Evolutionary conservation across 2,329 filamentous ascomycete species (phyloP).

Genomic region (Cadophora malorum): DNA sequence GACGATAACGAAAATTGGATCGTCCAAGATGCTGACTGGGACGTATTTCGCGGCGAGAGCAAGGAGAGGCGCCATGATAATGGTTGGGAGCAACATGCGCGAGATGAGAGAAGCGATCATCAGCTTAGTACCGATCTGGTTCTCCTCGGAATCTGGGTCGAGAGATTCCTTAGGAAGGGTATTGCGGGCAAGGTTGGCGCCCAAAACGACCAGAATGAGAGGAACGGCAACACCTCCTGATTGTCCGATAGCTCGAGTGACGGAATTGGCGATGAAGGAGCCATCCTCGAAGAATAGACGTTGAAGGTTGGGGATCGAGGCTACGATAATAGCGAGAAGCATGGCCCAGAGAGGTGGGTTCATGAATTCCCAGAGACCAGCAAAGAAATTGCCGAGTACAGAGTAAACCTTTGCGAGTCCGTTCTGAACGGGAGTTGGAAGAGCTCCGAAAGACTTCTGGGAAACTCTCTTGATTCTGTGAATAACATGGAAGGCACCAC

Average conservation of each 20-base stretch:
- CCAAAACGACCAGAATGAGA: slow-evolving; percentile 91
- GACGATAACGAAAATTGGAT: slow-evolving; percentile 97
- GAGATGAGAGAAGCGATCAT: slow-evolving; percentile 85
- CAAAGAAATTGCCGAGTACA: slow-evolving; percentile 58
- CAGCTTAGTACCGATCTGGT: slow-evolving; percentile 72
- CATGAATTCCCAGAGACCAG: slow-evolving; percentile 91
- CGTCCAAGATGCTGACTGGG: slow-evolving; percentile 91
- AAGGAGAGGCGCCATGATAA: slow-evolving; percentile 90
- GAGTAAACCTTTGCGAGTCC: slow-evolving; percentile 51
- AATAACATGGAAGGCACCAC: slow-evolving; percentile 26
- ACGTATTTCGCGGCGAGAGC: slow-evolving; percentile 89
- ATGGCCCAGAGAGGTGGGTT: slow-evolving; percentile 98
- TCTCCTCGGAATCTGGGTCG: slow-evolving; percentile 72
- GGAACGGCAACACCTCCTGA: slow-evolving; percentile 92
- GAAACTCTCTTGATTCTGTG: slow-evolving; percentile 30
- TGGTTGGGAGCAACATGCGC: slow-evolving; percentile 89
- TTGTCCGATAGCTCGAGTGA: slow-evolving; percentile 85
- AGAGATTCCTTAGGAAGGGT: slow-evolving; percentile 72
- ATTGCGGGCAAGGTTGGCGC: slow-evolving; percentile 92
- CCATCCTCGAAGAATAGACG: slow-evolving; percentile 85
- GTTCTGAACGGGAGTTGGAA: slow-evolving; percentile 61
- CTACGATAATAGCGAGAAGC: slow-evolving; percentile 88
- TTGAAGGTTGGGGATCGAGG: slow-evolving; percentile 84
- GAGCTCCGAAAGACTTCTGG: slow-evolving; percentile 50
- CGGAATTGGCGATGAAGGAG: slow-evolving; percentile 90